Evolutionary conservation across 768 basidiomycete genomes (phyloP).

Genomic region (Neoboletus magnificus): DNA sequence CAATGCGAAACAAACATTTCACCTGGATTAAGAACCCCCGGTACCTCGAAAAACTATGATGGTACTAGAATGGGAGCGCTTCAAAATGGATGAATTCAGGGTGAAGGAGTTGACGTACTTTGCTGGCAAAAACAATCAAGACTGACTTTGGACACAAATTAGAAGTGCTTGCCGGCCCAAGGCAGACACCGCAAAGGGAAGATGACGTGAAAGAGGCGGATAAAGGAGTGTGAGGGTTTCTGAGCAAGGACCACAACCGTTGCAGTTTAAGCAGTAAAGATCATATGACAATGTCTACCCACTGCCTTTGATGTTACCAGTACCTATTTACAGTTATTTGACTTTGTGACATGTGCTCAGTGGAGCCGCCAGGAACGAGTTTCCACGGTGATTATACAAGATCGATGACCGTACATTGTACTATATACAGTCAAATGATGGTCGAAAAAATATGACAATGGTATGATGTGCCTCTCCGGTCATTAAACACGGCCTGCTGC

Average conservation of each 20-base stretch:
- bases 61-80: not conserved
- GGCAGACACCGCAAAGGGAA: not conserved
- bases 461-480: no score
- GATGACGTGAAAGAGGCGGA: not conserved
- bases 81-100: not conserved
- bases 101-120: conserved; percentile 1
- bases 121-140: not conserved
- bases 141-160: not conserved
- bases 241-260: not conserved
- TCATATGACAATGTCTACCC: not conserved
- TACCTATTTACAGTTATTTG: not conserved
- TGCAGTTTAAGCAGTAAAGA: not conserved
- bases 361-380: no score
- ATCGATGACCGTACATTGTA: no score
- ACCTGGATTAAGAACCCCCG: conserved; percentile 6
- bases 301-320: no score
- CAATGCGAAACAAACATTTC: conserved; percentile 1
- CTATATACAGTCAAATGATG: no score
- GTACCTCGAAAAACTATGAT: not conserved
- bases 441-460: no score
- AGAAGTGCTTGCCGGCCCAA: not conserved
- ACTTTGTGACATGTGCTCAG: no score
- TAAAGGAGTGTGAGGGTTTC: conserved; percentile 8
- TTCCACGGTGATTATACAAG: no score
- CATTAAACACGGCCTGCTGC: not conserved